A percentile compares a stretch with the other conserved stretches of the same genome.
Evolutionary conservation across 1,284 basidiomycete genomes (phyloP).

Genomic region (Ceratobasidium sp.): DNA sequence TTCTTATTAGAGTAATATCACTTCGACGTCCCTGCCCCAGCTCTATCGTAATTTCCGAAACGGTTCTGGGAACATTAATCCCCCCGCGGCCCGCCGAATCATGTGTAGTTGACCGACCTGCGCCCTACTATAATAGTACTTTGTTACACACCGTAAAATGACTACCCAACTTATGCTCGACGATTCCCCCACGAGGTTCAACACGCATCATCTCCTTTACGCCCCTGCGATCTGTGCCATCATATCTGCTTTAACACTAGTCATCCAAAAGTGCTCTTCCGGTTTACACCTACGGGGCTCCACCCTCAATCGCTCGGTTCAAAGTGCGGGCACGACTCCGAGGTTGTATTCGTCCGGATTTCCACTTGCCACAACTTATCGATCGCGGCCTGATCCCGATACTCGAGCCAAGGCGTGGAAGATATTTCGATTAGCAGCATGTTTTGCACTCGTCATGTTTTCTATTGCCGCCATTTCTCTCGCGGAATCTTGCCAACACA

Average conservation of each 20-base stretch:
- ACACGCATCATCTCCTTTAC: not conserved
- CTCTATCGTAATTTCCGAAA: not conserved
- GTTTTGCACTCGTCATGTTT: slow-evolving; percentile 16
- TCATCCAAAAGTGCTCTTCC: slow-evolving; percentile 8
- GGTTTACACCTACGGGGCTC: slow-evolving; percentile 1
- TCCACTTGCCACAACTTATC: not conserved
- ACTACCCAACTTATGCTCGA: not conserved
- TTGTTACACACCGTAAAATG: not conserved
- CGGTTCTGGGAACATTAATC: not conserved
- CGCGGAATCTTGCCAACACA: slow-evolving; percentile 11
- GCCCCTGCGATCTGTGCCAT: not conserved
- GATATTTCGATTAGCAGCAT: slow-evolving; percentile 17
- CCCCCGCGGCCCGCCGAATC: not conserved
- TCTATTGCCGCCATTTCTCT: slow-evolving; percentile 10
- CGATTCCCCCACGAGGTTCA: not conserved
- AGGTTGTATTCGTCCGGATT: slow-evolving; percentile 4
- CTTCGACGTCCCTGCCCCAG: too few species aligned
- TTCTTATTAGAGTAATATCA: not conserved
- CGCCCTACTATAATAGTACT: not conserved
- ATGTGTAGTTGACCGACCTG: not conserved
- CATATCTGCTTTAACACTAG: not conserved
- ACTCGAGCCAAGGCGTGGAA: slow-evolving; percentile 31
- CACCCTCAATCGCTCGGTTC: slow-evolving; percentile 9
- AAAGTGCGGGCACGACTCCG: not conserved
- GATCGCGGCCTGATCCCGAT: slow-evolving; percentile 18